Conservation (phyloP, 768 basidiomycete species). For the Phlebiopsis gigantea region DNA sequence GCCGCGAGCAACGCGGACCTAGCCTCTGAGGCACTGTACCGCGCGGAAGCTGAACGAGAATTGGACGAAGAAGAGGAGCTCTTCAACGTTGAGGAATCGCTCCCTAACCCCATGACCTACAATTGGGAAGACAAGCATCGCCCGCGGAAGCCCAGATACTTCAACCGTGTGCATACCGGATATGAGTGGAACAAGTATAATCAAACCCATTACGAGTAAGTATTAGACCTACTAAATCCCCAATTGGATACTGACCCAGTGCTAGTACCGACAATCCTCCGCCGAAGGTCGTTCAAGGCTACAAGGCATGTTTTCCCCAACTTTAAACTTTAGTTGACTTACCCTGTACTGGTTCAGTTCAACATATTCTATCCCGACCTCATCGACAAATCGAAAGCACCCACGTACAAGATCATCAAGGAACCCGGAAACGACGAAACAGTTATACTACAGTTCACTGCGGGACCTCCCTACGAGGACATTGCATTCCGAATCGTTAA, state of each 20-base stretch:
- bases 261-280: constrained; percentile 94
- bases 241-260: neutral
- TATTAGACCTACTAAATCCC: constrained; percentile 16
- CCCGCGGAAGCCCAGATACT: constrained; percentile 95
- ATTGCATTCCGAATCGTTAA: constrained; percentile 98
- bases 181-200: constrained; percentile 99
- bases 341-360: constrained; percentile 36
- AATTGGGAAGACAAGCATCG: constrained; percentile 99
- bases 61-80: constrained; percentile 95
- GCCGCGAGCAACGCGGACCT: constrained; percentile 57
- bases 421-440: constrained; percentile 96
- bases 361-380: constrained; percentile 99
- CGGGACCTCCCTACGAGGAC: constrained; percentile 97
- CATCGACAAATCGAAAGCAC: constrained; percentile 96
- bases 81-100: constrained; percentile 90
- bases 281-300: constrained; percentile 98
- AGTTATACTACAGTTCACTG: constrained; percentile 86
- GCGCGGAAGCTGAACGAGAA: constrained; percentile 87
- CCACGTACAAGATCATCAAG: constrained; percentile 93
- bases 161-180: constrained; percentile 98
- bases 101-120: constrained; percentile 78
- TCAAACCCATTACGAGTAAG: constrained; percentile 98
- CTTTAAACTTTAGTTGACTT: constrained; percentile 35
- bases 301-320: constrained; percentile 43
- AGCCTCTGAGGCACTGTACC: constrained; percentile 85